phyloP scores from a whole-genome alignment of 225 moss, liverwort and hornwort genomes.

The Marchantia polymorpha region DNA sequence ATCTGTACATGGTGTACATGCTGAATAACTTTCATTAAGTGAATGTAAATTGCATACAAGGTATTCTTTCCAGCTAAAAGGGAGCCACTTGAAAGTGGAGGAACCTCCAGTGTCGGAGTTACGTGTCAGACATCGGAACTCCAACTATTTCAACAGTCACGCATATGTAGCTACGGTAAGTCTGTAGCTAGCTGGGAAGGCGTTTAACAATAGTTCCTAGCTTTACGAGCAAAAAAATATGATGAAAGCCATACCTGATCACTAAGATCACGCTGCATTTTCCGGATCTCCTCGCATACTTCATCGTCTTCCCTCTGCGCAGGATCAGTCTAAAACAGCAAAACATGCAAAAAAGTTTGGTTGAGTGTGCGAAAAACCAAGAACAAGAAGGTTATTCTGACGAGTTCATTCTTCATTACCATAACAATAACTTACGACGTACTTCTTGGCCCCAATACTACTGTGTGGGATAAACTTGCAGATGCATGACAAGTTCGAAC shows the following conservation, averaged over 20 bases:
- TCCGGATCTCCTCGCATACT: slow-evolving; percentile 65
- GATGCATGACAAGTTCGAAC: too few species aligned
- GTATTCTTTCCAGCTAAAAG: too few species aligned
- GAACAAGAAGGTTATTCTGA: neutral
- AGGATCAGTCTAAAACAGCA: slow-evolving; percentile 49
- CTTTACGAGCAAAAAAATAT: neutral
- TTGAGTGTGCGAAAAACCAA: neutral
- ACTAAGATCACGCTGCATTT: slow-evolving; percentile 54
- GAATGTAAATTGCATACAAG: too few species aligned
- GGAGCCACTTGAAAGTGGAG: too few species aligned
- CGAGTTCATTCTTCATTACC: neutral
- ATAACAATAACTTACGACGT: too few species aligned
- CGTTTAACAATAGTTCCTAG: neutral
- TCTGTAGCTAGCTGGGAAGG: neutral
- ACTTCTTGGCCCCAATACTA: too few species aligned
- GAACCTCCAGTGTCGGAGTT: too few species aligned
- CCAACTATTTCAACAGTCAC: neutral
- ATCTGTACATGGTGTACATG: too few species aligned
- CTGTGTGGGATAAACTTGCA: too few species aligned
- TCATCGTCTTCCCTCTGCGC: slow-evolving; percentile 72
- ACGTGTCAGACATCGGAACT: neutral
- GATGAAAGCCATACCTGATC: slow-evolving; percentile 50
- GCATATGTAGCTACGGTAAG: neutral
- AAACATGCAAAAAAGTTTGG: neutral
- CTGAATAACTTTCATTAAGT: too few species aligned